These are phyloP conservation scores for Leishmania tarentolae DNA, from an alignment of 208 protist species.

Conservation along the genomic window DNA sequence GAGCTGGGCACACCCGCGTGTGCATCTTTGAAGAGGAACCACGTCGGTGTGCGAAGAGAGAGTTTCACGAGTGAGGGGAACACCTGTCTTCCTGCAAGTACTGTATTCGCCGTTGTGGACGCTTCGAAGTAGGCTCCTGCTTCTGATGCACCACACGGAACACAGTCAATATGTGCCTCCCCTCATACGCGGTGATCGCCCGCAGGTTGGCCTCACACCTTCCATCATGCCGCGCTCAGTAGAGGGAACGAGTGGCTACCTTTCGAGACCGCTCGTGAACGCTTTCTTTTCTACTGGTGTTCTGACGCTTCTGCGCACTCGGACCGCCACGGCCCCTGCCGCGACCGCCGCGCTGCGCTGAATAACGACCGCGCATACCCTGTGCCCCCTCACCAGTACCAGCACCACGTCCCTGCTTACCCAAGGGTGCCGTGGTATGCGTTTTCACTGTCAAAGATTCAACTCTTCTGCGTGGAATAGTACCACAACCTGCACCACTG, in stretches of 20 bases:
- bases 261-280: slow-evolving; percentile 30
- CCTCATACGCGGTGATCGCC: background rate
- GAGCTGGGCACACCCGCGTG: background rate
- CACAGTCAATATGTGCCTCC: background rate
- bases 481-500: background rate
- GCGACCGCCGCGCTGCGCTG: background rate
- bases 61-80: background rate
- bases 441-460: slow-evolving; percentile 7
- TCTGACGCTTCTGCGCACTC: background rate
- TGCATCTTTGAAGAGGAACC: background rate
- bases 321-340: background rate
- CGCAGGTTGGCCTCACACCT: background rate
- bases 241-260: slow-evolving; percentile 58
- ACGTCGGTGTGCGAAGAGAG: background rate
- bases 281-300: background rate
- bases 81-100: background rate
- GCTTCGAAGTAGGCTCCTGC: background rate
- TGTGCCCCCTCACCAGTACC: slow-evolving; percentile 1
- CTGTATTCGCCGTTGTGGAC: background rate
- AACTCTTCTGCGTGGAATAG: background rate
- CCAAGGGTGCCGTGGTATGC: background rate
- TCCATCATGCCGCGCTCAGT: slow-evolving; percentile 21
- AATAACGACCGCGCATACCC: background rate
- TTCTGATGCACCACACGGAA: too few relatives aligned
- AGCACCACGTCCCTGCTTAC: background rate